Evolutionary conservation across 495 filamentous ascomycete species (phyloP), one percentile per base, ranked within the genome.

Genomic region (Penicillium ucsense): DNA sequence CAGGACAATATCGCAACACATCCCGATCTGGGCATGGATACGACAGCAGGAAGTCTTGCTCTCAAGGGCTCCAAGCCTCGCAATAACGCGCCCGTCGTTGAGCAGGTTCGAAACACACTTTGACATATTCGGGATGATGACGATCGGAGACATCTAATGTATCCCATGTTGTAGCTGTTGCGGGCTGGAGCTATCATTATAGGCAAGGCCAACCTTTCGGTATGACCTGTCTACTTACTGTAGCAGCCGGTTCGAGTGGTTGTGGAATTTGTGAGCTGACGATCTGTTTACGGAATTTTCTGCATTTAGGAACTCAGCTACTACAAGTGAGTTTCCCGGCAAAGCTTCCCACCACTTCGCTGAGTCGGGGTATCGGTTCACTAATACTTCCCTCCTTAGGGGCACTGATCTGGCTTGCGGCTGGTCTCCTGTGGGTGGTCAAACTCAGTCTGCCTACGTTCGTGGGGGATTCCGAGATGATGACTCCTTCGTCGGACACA

Each of bases 371-470:
- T 10, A 7, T 35, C 6, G 10, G 7, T 10, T 35, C 34, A 35
- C 34, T 10, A 35, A 10, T 6, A 35, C 6, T 35, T 2, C 7
- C 34, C 1, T 35, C 42, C 3, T 61, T 38, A 67, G 60, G 37
- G 64, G 52, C 11, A 53, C 50, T 4, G 43, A 44, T 9, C 62
- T 70, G 11, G 60, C 62, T 5, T 56, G 56, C 31, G 72, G 72
- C 4, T 73, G 66, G 68, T 74, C 68, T n/a, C 60, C 73, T 9
- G 40, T 61, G 7, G 62, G 65, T 1, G 71, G 68, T 0, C 70
- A 76, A 46, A 70, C 65, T 0, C 54, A 64, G 10, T 72, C 71
- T 1, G 64, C 75, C 5, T 76, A 75, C 37, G 66, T 74, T 5
- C 40, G 46, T 12, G 61, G 57, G 12, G 51, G 52, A n/a, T 20